Percentiles rank a stretch among this genome's conserved stretches.
phyloP scores from a whole-genome alignment of 106 monocot genomes.

The Chionographis japonica region DNA sequence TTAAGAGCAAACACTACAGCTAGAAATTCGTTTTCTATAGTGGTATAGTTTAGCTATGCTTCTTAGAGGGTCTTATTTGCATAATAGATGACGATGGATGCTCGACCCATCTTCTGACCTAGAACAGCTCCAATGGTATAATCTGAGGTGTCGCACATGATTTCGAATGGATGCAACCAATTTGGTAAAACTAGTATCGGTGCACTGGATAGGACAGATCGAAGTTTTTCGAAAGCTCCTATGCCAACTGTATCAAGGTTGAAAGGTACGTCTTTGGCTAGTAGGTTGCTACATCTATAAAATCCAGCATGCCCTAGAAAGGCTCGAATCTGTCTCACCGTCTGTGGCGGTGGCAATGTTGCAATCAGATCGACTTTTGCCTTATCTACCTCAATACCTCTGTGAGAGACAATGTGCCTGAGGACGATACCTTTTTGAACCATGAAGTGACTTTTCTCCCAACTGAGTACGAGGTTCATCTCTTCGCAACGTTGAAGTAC shows the following conservation, averaged over 20 bases:
- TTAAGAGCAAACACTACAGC: background rate
- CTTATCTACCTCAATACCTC: background rate
- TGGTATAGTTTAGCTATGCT: background rate
- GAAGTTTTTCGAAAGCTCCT: constrained; percentile 2
- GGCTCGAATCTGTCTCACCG: background rate
- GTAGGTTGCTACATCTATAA: background rate
- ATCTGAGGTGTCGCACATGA: background rate
- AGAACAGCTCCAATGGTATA: background rate
- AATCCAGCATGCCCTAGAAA: background rate
- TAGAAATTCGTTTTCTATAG: background rate
- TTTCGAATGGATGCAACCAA: constrained; percentile 20
- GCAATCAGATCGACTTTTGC: background rate
- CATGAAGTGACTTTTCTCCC: background rate
- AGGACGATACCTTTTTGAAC: background rate
- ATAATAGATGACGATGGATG: background rate
- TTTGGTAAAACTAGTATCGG: constrained; percentile 13
- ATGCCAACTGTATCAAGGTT: background rate
- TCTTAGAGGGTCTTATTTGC: background rate
- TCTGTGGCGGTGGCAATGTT: background rate
- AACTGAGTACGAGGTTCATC: background rate
- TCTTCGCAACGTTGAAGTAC: background rate
- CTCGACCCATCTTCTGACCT: background rate
- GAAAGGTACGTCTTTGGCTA: background rate
- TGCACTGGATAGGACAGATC: background rate
- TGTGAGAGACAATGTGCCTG: background rate